Evolutionary conservation across 2,329 filamentous ascomycete species (phyloP).

Genomic region (Talaromyces sp.): DNA sequence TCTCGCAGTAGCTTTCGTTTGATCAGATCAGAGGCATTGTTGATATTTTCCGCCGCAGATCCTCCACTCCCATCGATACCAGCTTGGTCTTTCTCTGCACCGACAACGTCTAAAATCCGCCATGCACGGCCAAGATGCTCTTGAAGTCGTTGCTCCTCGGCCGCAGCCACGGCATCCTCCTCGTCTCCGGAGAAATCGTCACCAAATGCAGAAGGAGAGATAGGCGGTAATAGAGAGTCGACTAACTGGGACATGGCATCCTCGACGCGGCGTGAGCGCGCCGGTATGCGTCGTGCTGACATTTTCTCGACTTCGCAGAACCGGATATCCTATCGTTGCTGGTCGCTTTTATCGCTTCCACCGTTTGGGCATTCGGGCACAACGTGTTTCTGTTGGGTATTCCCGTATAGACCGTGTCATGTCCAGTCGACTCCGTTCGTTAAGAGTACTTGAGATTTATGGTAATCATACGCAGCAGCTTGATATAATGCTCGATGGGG

Average conservation of each 20-base stretch:
- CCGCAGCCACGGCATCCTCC: conserved; percentile 34
- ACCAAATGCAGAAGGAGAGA: conserved; percentile 29
- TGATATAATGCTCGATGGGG: background rate
- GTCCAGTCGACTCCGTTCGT: background rate
- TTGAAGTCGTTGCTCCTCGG: conserved; percentile 37
- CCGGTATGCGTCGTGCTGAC: conserved; percentile 30
- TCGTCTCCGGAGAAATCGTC: conserved; percentile 31
- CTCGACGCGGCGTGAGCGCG: conserved; percentile 41
- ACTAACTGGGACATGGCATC: conserved; percentile 44
- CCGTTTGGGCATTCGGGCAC: background rate
- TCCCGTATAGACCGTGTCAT: background rate
- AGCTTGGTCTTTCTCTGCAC: conserved; percentile 19
- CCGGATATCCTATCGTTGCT: background rate
- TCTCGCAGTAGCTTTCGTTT: conserved; percentile 80
- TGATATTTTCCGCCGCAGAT: conserved; percentile 54
- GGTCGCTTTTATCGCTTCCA: background rate
- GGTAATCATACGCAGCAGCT: background rate
- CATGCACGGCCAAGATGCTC: conserved; percentile 36
- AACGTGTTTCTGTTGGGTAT: background rate
- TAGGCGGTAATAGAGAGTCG: conserved; percentile 39
- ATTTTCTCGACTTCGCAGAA: conserved; percentile 16
- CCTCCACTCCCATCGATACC: conserved; percentile 23
- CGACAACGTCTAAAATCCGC: conserved; percentile 32
- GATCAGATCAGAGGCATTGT: conserved; percentile 90
- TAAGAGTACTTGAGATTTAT: background rate